A percentile compares a stretch with the other conserved stretches of the same genome.
phyloP scores from a whole-genome alignment of 345 rosid genomes.

The Nasturtium officinale region DNA sequence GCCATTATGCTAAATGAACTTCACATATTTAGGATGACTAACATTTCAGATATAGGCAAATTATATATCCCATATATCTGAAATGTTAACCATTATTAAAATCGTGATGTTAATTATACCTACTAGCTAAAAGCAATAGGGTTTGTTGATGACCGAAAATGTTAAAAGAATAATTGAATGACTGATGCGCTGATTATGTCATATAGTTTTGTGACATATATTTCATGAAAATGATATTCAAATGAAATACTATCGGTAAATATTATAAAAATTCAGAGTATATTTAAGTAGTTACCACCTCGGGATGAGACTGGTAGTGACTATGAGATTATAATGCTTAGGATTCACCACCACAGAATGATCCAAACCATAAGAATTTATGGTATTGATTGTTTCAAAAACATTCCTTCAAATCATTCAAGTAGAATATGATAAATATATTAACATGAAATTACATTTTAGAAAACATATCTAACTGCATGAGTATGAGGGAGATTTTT shows the following conservation, averaged over 20 bases:
- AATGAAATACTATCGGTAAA: not conserved
- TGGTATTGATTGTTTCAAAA: not conserved
- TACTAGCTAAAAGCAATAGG: too few species aligned
- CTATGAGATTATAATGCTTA: not conserved
- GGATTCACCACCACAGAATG: not conserved
- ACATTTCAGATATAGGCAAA: too few species aligned
- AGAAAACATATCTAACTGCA: not conserved
- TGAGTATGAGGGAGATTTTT: too few species aligned
- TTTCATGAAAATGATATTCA: slow-evolving; percentile 2
- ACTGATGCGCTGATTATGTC: not conserved
- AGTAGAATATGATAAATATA: not conserved
- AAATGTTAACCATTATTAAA: too few species aligned
- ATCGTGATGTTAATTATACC: too few species aligned
- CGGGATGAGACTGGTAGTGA: not conserved
- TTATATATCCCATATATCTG: too few species aligned
- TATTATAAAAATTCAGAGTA: not conserved
- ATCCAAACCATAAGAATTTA: not conserved
- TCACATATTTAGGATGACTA: too few species aligned
- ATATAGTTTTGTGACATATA: not conserved
- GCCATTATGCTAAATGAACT: too few species aligned
- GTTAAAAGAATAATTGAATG: not conserved
- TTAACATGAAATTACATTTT: not conserved
- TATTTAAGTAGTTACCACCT: not conserved
- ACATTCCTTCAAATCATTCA: not conserved
- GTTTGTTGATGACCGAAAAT: too few species aligned